Conservation (phyloP, 164 flowering plant species). For the Nymphaea colorata region DNA sequence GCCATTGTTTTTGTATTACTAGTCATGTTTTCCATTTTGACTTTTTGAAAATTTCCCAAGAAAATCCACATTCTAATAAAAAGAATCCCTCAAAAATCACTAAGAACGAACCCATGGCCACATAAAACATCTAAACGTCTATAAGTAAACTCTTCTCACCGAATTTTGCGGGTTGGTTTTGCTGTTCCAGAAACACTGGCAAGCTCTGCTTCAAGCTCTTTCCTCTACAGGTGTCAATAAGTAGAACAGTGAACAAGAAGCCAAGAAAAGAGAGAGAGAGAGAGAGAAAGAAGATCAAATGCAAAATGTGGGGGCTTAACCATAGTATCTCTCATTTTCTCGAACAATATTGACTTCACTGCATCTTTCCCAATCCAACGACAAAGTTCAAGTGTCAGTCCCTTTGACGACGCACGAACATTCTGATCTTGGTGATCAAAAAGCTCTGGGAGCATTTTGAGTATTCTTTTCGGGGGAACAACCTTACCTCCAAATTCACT, state of each 20-base stretch:
- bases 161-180: slow-evolving; percentile 83
- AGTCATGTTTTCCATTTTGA: too few species aligned
- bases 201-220: slow-evolving; percentile 99
- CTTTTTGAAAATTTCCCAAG: too few species aligned
- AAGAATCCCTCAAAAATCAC: too few species aligned
- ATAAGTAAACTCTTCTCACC: slow-evolving; percentile 21
- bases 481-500: slow-evolving; percentile 97
- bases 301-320: slow-evolving; percentile 19
- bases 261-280: neutral
- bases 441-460: slow-evolving; percentile 98
- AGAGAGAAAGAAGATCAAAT: neutral
- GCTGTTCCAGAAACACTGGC: slow-evolving; percentile 75
- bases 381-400: slow-evolving; percentile 93
- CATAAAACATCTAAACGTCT: too few species aligned
- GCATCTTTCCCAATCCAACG: slow-evolving; percentile 99
- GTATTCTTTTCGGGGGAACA: slow-evolving; percentile 85
- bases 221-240: slow-evolving; percentile 44
- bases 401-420: slow-evolving; percentile 98
- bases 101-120: too few species aligned
- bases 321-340: slow-evolving; percentile 99
- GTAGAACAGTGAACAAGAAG: neutral
- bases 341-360: slow-evolving; percentile 86
- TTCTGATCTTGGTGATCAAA: slow-evolving; percentile 99
- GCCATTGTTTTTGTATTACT: too few species aligned
- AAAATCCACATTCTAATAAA: too few species aligned